Conservation (phyloP, 805 yeast species). For the Priceomyces medius region DNA sequence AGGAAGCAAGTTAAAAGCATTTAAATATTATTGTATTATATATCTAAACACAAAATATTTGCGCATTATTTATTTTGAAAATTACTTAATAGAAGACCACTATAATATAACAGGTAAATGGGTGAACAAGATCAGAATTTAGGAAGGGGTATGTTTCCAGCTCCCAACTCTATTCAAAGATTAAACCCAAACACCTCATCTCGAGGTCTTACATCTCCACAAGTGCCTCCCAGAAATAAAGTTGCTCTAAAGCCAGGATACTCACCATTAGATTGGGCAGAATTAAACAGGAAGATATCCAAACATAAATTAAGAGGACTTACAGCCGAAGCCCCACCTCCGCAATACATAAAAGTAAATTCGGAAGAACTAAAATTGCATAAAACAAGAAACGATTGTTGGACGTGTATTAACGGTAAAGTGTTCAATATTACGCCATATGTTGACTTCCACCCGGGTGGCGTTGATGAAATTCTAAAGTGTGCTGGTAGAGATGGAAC, state of each 20-base stretch:
- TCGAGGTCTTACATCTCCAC: constrained; percentile 11
- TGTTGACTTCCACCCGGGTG: constrained; percentile 90
- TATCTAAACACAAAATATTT: not conserved
- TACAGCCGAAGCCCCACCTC: constrained; percentile 52
- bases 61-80: not conserved
- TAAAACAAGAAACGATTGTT: constrained; percentile 62
- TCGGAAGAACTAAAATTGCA: constrained; percentile 62
- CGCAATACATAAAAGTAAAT: constrained; percentile 47
- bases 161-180: constrained; percentile 38
- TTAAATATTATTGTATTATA: not conserved
- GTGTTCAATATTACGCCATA: constrained; percentile 89
- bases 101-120: too few relatives aligned
- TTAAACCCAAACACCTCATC: constrained; percentile 9
- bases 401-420: constrained; percentile 79
- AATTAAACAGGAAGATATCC: constrained; percentile 42
- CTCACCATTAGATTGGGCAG: constrained; percentile 87
- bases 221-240: constrained; percentile 35
- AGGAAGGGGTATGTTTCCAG: constrained; percentile 22
- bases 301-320: constrained; percentile 55
- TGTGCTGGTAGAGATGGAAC: constrained; percentile 88
- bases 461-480: constrained; percentile 69
- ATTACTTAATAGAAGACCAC: not conserved
- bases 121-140: not conserved
- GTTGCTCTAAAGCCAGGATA: constrained; percentile 73
- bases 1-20: constrained; percentile 19